Evolutionary conservation across 202 grass and related monocot genomes (phyloP).

Genomic region (Carex arenaria): DNA sequence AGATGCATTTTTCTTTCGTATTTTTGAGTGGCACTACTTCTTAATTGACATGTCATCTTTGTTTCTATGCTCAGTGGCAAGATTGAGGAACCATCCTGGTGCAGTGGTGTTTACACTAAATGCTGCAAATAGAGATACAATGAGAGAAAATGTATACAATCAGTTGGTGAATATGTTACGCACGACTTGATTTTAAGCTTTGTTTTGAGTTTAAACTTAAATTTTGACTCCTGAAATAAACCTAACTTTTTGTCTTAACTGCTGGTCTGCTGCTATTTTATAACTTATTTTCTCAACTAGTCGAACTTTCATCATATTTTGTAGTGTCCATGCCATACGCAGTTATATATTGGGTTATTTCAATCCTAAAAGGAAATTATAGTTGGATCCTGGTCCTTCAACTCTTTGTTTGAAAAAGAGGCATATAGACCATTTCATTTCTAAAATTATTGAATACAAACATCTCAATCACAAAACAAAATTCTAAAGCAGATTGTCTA

Average conservation of each 20-base stretch:
- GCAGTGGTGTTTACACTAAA: slow-evolving; percentile 61
- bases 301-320: neutral
- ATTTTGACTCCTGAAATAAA: neutral
- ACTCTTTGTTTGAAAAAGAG: neutral
- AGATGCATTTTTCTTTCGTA: neutral
- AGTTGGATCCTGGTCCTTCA: neutral
- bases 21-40: neutral
- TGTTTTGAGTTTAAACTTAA: neutral
- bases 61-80: slow-evolving; percentile 45
- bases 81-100: slow-evolving; percentile 93
- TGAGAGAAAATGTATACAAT: slow-evolving; percentile 51
- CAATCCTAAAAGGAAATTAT: neutral
- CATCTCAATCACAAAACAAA: too few species aligned
- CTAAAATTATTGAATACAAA: too few species aligned
- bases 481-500: too few species aligned
- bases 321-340: neutral
- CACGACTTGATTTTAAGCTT: slow-evolving; percentile 32
- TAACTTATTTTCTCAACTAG: neutral
- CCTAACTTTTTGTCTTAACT: neutral
- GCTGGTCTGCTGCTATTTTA: neutral
- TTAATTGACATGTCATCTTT: slow-evolving; percentile 12
- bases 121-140: slow-evolving; percentile 54
- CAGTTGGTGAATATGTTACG: slow-evolving; percentile 48
- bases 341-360: neutral
- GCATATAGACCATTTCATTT: too few species aligned